Percentiles rank a stretch among this genome's conserved stretches.
Evolutionary conservation across 208 protist species (phyloP).

Genomic region (Leishmania lainsoni): DNA sequence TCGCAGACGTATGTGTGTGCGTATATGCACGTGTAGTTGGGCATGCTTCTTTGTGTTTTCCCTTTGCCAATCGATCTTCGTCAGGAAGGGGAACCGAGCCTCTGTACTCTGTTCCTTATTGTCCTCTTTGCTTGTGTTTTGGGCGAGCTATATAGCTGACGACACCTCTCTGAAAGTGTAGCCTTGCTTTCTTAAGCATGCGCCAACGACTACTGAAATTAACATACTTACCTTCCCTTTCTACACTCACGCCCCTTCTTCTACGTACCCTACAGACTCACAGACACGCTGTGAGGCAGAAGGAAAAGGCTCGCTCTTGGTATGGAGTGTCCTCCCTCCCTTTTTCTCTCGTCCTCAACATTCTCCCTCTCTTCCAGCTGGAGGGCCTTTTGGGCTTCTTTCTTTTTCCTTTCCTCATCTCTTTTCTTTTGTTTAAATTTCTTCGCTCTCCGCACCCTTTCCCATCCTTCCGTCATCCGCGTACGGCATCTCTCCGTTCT

Average conservation of each 20-base stretch:
- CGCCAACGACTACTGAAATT: neutral
- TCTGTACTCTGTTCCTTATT: neutral
- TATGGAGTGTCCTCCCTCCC: neutral
- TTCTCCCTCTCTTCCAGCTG: neutral
- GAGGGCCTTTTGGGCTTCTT: neutral
- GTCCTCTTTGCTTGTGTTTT: neutral
- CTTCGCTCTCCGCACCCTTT: neutral
- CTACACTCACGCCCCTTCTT: neutral
- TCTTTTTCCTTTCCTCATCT: neutral
- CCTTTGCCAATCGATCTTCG: no score
- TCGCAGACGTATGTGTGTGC: neutral
- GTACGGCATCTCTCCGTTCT: neutral
- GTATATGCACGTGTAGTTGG: neutral
- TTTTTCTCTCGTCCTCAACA: neutral
- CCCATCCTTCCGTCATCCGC: neutral
- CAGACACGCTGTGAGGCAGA: neutral
- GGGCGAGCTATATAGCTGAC: neutral
- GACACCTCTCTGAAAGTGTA: neutral
- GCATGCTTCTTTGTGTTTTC: neutral
- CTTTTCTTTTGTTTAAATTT: neutral
- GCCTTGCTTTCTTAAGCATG: neutral
- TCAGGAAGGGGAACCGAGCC: neutral
- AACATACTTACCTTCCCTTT: neutral
- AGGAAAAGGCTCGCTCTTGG: neutral
- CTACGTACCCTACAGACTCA: neutral